These are phyloP conservation scores for Naganishia sp. DNA, from an alignment of 1,284 basidiomycete genomes.

Conservation along the genomic window DNA sequence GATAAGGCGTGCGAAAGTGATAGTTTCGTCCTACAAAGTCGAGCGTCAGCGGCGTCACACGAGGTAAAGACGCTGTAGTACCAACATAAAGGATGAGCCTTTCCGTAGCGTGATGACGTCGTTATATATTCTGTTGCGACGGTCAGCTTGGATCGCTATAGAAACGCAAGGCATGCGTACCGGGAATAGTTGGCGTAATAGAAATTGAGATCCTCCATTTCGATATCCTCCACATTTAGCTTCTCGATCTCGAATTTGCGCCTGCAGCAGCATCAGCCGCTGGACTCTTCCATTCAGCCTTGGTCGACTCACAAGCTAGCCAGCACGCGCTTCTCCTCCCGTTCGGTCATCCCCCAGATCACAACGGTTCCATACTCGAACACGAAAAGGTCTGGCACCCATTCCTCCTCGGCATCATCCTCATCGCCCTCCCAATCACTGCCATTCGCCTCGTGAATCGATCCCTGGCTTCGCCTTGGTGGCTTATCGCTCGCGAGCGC, in stretches of 20 bases:
- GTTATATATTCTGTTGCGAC: slow-evolving; percentile 78
- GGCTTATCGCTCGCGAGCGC: slow-evolving; percentile 43
- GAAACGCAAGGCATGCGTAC: slow-evolving; percentile 56
- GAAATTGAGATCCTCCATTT: slow-evolving; percentile 96
- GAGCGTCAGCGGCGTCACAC: neutral
- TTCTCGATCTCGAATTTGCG: slow-evolving; percentile 91
- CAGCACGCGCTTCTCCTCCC: slow-evolving; percentile 84
- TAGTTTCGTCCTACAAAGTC: slow-evolving; percentile 76
- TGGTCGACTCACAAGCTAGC: slow-evolving; percentile 71
- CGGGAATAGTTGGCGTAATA: slow-evolving; percentile 96
- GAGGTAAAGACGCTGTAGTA: slow-evolving; percentile 10
- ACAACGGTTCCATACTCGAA: slow-evolving; percentile 90
- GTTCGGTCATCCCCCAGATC: slow-evolving; percentile 95
- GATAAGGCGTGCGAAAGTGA: slow-evolving; percentile 91
- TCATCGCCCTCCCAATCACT: slow-evolving; percentile 50
- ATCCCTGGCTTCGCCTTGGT: slow-evolving; percentile 56
- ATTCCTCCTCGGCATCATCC: slow-evolving; percentile 61
- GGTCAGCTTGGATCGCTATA: no score
- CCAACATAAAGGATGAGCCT: slow-evolving; percentile 92
- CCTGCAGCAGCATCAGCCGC: slow-evolving; percentile 54
- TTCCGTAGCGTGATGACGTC: slow-evolving; percentile 94
- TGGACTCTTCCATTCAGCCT: neutral
- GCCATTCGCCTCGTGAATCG: slow-evolving; percentile 33
- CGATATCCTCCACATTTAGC: slow-evolving; percentile 76
- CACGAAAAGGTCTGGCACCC: slow-evolving; percentile 77